Base-by-base conservation (phyloP, 1,139 yeast species). In the Yamadazyma blattariae region DNA sequence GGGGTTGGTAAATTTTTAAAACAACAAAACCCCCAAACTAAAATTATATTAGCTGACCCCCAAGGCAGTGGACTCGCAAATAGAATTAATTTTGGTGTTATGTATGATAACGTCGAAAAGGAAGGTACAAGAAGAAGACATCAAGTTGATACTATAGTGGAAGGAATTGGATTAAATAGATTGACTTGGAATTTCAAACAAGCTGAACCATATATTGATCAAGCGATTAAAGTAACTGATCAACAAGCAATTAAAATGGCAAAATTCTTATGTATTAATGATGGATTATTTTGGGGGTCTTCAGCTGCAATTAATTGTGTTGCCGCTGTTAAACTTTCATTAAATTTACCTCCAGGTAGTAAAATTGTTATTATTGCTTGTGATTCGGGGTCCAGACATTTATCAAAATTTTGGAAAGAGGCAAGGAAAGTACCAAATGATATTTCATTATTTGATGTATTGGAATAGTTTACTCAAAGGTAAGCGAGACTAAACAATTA, bases 41-140 rank as follows among this genome's bases (percentile, higher is more conserved):
- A 59, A 30, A 71, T 79, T 1, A 68, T 86, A 1, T 64, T 92
- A 25, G 96, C 97, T 0, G 98, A 92, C 57, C 98, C 97, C 1
- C 97, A 88, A 52, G 98, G 98, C 0, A 81, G 94, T 10, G 98
- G 98, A 0, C 73, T 92, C 46, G 84, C 73, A 51, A 89, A 92
- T 61, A 67, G 95, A 42, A 77, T 92, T 38, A 87, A 87, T 50
- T 80, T 65, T 51, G 97, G 97, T 1, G 97, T 92, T 6, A 88
- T 92, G 97, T 92, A 87, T 56, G 96, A 90, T 49, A 46, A 69
- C 2, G 90, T 80, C 13, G 98, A 92, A 57, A 80, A 74, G 47
- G 98, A 92, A 61, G 98, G 98, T 1, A 87, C 94, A 0, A 71
- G 97, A 48, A 73, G 97, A 53, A 71, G 98, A 47, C 97, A 92